Base-by-base conservation (phyloP, 192 early-diverging fungal genomes). In the Backusella sp. region DNA sequence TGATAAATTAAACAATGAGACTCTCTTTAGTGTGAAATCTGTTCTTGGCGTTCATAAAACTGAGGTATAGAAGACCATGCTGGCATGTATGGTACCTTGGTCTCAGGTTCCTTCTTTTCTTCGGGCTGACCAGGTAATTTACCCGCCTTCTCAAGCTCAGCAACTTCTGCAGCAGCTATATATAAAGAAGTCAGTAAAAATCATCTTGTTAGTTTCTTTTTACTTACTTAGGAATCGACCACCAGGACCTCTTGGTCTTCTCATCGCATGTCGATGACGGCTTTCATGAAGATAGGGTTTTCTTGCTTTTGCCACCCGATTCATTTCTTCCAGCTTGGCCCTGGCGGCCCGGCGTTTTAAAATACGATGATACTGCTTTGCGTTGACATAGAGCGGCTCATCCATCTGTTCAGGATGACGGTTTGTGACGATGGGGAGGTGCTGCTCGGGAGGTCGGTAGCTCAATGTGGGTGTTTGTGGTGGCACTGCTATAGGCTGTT, bases 341-440 rank as follows among this genome's bases (percentile, higher is more conserved):
- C 97, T 86, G 15, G 97, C 96, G 69, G 96, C 96, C 65, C 98
- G 84, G 39, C 98, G 90, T 80, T 96, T 96, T 46, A 99, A 82
- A 81, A 99, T 99, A 19, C 98, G 91, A 77, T 97, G 95, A 82
- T 97, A 99, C 82, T 99, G 98, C 84, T 98, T 98, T 30, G 97
- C 95, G 83, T 99, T 99, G 46, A 99, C 98, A 82, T 96, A 98
- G 32, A 98, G 84, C 11, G 96, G 96, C 49, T 96, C 94, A 39
- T 86, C 82, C 19, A 70, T 66, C n/a, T 49, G 67, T 2, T 76
- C 75, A 44, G 32, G 28, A 17, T 28, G 53, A 12, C 56, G 56
- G 56, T 62, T 62, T 26, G 56, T 66, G 30, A 7, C 76, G 26
- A 15, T 36, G 39, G 26, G 14, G 23, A 32, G 23, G 26, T 62